phyloP scores from a whole-genome alignment of 2,329 filamentous ascomycete genomes.

The Thermomyces lanuginosus region DNA sequence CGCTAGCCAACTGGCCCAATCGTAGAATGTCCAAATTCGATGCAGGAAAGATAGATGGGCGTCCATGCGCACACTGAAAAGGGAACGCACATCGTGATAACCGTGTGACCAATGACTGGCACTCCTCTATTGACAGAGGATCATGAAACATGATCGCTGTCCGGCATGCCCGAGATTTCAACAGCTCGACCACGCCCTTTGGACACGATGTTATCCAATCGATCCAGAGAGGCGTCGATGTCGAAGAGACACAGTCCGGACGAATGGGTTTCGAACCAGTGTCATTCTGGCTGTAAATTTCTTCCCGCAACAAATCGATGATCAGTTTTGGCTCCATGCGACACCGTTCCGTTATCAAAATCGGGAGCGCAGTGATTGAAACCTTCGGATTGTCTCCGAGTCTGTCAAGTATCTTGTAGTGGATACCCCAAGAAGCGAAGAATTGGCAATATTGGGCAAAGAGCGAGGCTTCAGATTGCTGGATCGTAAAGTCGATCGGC shows the following conservation, averaged over 20 bases:
- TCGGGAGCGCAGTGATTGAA: conserved; percentile 46
- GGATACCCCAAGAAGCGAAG: conserved; percentile 61
- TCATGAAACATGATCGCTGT: conserved; percentile 38
- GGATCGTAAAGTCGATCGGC: conserved; percentile 49
- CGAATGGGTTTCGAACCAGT: too few relatives aligned
- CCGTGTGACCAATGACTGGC: conserved; percentile 19
- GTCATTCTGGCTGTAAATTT: conserved; percentile 55
- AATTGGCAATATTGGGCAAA: conserved; percentile 38
- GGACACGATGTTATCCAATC: conserved; percentile 53
- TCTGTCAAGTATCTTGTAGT: conserved; percentile 35
- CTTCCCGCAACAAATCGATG: conserved; percentile 56
- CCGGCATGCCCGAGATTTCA: conserved; percentile 34
- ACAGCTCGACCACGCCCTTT: conserved; percentile 50
- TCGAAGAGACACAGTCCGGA: too few relatives aligned
- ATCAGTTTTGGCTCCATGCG: conserved; percentile 53
- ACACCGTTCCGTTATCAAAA: conserved; percentile 60
- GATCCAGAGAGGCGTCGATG: conserved; percentile 40
- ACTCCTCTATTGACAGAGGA: conserved; percentile 21
- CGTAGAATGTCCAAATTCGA: background rate
- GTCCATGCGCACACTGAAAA: conserved; percentile 36
- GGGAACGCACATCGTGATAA: conserved; percentile 30
- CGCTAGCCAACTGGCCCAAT: background rate
- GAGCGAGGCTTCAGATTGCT: conserved; percentile 41
- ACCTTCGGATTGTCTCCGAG: conserved; percentile 17
- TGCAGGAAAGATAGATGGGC: conserved; percentile 30